A percentile compares a stretch with the other conserved stretches of the same genome.
Evolutionary conservation across 2,329 filamentous ascomycete genomes (phyloP).

Genomic region (Pseudomassariella vexata): DNA sequence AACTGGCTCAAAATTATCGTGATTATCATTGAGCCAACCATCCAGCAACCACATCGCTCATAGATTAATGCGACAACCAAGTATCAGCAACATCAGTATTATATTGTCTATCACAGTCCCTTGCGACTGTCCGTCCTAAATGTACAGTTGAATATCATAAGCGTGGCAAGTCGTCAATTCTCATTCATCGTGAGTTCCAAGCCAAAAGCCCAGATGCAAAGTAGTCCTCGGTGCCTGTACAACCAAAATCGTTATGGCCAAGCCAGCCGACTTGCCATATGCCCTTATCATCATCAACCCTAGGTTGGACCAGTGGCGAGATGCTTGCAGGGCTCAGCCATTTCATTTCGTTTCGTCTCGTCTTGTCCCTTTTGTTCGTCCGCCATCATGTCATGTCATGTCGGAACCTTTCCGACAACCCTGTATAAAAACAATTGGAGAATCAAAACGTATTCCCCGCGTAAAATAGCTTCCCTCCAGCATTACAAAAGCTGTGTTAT

Average conservation of each 20-base stretch:
- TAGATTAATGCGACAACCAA: no score
- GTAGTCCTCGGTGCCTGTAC: conserved; percentile 1
- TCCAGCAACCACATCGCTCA: no score
- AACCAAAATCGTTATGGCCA: neutral
- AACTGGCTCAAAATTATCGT: no score
- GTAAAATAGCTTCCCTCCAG: no score
- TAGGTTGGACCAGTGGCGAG: neutral
- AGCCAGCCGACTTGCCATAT: no score
- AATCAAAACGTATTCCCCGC: no score
- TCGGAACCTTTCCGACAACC: neutral
- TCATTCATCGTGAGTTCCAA: conserved; percentile 8
- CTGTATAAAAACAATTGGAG: neutral
- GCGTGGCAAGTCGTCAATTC: conserved; percentile 9
- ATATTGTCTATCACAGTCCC: no score
- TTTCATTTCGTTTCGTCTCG: neutral
- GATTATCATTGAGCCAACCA: no score
- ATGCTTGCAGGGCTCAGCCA: neutral
- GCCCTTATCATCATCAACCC: neutral
- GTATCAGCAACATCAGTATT: no score
- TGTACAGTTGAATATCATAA: conserved; percentile 8
- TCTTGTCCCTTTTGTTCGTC: neutral
- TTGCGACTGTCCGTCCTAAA: conserved; percentile 6
- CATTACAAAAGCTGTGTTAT: no score
- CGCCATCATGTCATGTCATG: neutral
- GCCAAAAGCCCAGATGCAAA: conserved; percentile 4